phyloP scores from a whole-genome alignment of 495 filamentous ascomycete species.

The Achaetomiella virescens region DNA sequence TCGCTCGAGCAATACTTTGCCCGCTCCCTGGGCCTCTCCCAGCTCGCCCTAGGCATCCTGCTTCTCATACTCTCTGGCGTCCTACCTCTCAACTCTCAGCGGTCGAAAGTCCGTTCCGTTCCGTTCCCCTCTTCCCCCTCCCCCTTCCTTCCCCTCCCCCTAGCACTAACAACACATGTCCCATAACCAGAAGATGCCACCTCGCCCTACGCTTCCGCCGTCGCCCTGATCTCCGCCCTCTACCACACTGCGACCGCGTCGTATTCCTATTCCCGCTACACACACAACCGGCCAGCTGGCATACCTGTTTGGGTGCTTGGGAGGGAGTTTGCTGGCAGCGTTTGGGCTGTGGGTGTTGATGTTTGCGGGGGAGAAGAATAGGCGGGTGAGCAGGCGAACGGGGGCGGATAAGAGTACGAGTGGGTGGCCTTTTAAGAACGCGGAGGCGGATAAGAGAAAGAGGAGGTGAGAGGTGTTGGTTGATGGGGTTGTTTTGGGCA shows the following conservation, averaged over 20 bases:
- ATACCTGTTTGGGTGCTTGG: slow-evolving; percentile 49
- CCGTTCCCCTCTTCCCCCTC: slow-evolving; percentile 2
- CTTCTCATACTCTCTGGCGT: slow-evolving; percentile 65
- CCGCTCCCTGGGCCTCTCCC: slow-evolving; percentile 59
- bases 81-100: slow-evolving; percentile 59
- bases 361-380: slow-evolving; percentile 57
- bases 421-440: slow-evolving; percentile 79
- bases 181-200: slow-evolving; percentile 4
- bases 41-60: slow-evolving; percentile 60
- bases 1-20: slow-evolving; percentile 67
- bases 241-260: slow-evolving; percentile 61
- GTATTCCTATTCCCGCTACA: slow-evolving; percentile 63
- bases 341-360: slow-evolving; percentile 69
- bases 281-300: slow-evolving; percentile 43
- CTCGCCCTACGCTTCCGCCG: slow-evolving; percentile 40
- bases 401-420: slow-evolving; percentile 74
- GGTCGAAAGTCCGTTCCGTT: slow-evolving; percentile 19
- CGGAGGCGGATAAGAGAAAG: slow-evolving; percentile 21
- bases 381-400: slow-evolving; percentile 59
- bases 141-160: not conserved
- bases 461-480: not conserved
- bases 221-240: slow-evolving; percentile 55
- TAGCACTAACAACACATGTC: not conserved
- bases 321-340: slow-evolving; percentile 48
- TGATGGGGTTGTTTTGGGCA: not conserved